Evolutionary conservation across 352 stramenopile species (phyloP), one percentile per base, ranked within the genome.

Genomic region (Globisporangium lucens): DNA sequence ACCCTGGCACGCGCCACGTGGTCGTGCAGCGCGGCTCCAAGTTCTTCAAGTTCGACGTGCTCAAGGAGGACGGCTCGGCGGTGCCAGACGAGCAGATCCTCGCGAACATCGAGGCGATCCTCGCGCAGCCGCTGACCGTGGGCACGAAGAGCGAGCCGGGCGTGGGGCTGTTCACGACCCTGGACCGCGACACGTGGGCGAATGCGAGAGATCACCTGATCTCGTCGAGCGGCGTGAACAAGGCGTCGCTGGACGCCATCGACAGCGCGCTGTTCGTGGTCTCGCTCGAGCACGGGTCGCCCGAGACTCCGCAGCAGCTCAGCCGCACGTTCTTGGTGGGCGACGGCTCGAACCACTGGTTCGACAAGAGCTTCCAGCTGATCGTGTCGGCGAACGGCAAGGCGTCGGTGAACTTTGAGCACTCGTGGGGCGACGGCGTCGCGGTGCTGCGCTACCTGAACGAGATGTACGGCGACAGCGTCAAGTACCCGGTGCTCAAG

Each of bases 351-450:
- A 97, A 97, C 77, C 89, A 93, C 69, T 97, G 91, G 90, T 97
- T 96, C 57, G 91, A 97, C 74, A 97, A 97, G 86, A 95, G 87
- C 70, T 95, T 97, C 64, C 91, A 97, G 71, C 67, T 97, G 4
- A 92, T 97, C 56, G 72, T 97, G 7, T 82, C 85, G 10, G 76
- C 75, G 12, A 96, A 96, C 66, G 91, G 89, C 55, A 80, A 80
- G 27, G 83, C 85, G 17, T 91, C 84, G 2, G 87, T 97, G 53
- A 96, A 95, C 76, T 97, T 97, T 74, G 91, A 97, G 65, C 91
- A 97, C 69, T 88, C 90, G 43, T 97, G 90, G 89, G 89, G 89
- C 17, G 89, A 97, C 57, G 91, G 91, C 51, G 89, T 97, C 2
- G 91, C 90, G 0, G 90, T 97, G 47, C 72, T 97, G 58, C 83